Evolutionary conservation across 805 yeast species (phyloP), one percentile per base, ranked within the genome.

Genomic region (Millerozyma miso): DNA sequence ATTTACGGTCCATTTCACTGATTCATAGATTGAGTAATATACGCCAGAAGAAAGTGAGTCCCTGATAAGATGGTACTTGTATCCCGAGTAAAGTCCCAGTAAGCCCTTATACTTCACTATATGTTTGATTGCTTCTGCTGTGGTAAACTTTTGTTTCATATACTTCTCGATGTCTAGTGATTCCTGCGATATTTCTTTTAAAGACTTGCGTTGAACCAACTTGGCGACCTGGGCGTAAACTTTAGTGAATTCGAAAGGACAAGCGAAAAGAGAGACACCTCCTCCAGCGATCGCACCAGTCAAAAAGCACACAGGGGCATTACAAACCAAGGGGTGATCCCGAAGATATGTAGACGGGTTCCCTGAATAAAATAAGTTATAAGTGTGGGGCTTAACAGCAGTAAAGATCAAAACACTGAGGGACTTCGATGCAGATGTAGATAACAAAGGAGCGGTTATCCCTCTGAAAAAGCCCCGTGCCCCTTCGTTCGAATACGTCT

Each of bases 171-270:
- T 36, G 23, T 43, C 50, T 17, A 50, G 33, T 29, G 39, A 40
- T 6, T 15, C 34, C n/a, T 46, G 42, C 10, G 59, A 53, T 10
- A 45, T n/a, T 17, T 38, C 40, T 20, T 35, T 41, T 31, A 53
- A 13, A 2, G 54, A 39, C 23, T 45, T 41, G 32, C 52, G 48
- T 50, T 60, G 62, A 29, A 77, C 77, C 35, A 79, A 54, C 17
- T 69, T 51, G n/a, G 73, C 81, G 32, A 88, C 76, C 59, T 88
- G 96, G 31, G 91, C 84, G 47, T 83, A 86, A 6, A 87, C 71
- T 60, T 88, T 88, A 38, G 91, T 81, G 62, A 86, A 78, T 60
- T 88, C 96, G 58, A 88, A 88, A 1, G 96, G 96, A 51, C 91
- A 84, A 2, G 89, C 85, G 59, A 81, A 78, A 4, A 74, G 31